Base-by-base conservation (phyloP, 192 early-diverging fungal genomes). In the Coemansia sp. region DNA sequence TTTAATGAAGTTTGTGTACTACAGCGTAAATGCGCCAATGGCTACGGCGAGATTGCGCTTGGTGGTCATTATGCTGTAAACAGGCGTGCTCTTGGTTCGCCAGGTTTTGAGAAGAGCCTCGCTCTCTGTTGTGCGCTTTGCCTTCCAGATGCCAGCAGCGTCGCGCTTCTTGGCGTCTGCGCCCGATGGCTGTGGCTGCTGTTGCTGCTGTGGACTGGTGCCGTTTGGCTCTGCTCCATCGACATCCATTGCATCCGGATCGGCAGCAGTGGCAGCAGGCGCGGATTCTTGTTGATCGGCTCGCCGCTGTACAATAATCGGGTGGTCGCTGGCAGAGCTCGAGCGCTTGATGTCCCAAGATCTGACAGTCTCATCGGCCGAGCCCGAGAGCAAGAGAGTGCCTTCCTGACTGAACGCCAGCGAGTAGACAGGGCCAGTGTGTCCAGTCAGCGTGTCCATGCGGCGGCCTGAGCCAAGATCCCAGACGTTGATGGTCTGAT, bases 31-130 rank as follows among this genome's bases (percentile, higher is more conserved):
- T 2, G 93, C 90, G 31, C 97, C 97, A 51, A 91, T 77, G 29
- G 94, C 92, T 21, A 96, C 77, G 41, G 92, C 88, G 10, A 99
- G 80, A 73, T 98, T 99, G 36, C 91, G 86, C 69, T 87, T 85
- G 19, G 91, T 96, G 77, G 95, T 97, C 68, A 88, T 78, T 38
- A 96, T 84, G 59, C 87, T 87, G 72, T 93, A 94, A 27, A 96
- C 88, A 0, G 97, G 95, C 38, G 97, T 98, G 71, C 87, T 86
- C 76, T 98, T 98, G 3, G 97, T 99, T 11, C 87, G 88, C 77
- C 91, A 98, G 0, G 91, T 87, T 4, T 84, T 87, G 17, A 96
- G 67, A 51, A 90, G 86, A 45, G 90, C 87, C 2, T 87, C 84
- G 62, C 84, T 87, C 41, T 77, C 72, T 29, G 50, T 25, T 32